Evolutionary conservation across 2,329 filamentous ascomycete genomes (phyloP).

Genomic region (Aspergillus vadensis): DNA sequence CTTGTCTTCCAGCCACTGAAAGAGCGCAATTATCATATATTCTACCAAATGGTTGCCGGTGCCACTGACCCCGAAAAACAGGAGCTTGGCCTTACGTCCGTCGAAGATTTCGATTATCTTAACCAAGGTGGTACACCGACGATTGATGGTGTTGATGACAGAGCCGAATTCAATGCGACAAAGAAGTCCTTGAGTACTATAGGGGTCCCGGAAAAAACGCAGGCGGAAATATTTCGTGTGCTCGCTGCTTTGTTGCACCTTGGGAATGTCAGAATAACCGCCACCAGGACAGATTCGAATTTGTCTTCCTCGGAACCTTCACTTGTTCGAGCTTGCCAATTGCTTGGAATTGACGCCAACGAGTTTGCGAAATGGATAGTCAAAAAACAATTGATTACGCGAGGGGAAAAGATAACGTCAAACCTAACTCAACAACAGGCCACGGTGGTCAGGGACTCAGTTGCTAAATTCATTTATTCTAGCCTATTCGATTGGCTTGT

Average conservation of each 20-base stretch:
- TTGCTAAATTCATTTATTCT: slow-evolving; percentile 98
- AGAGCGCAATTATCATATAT: slow-evolving; percentile 98
- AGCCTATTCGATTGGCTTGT: slow-evolving; percentile 98
- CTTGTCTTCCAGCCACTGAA: slow-evolving; percentile 96
- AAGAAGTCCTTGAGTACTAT: slow-evolving; percentile 84
- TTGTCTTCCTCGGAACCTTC: slow-evolving; percentile 79
- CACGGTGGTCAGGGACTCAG: slow-evolving; percentile 90
- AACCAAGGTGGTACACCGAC: slow-evolving; percentile 90
- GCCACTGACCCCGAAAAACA: slow-evolving; percentile 81
- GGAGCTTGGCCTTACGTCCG: slow-evolving; percentile 74
- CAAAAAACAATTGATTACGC: slow-evolving; percentile 96
- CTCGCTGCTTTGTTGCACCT: slow-evolving; percentile 90
- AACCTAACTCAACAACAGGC: slow-evolving; percentile 94
- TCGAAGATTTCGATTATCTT: slow-evolving; percentile 92
- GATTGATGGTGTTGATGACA: slow-evolving; percentile 95
- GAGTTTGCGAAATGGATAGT: slow-evolving; percentile 98
- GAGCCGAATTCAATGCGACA: slow-evolving; percentile 87
- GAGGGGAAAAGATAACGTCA: slow-evolving; percentile 96
- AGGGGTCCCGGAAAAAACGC: slow-evolving; percentile 73
- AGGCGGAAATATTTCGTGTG: slow-evolving; percentile 83
- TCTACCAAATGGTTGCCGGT: slow-evolving; percentile 94
- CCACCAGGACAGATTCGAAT: slow-evolving; percentile 83
- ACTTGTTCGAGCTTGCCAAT: slow-evolving; percentile 75
- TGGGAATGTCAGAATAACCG: slow-evolving; percentile 94
- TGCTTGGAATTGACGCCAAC: slow-evolving; percentile 81